Evolutionary conservation across 768 basidiomycete genomes (phyloP), one percentile per base, ranked within the genome.

Genomic region (Auricularia sp.): DNA sequence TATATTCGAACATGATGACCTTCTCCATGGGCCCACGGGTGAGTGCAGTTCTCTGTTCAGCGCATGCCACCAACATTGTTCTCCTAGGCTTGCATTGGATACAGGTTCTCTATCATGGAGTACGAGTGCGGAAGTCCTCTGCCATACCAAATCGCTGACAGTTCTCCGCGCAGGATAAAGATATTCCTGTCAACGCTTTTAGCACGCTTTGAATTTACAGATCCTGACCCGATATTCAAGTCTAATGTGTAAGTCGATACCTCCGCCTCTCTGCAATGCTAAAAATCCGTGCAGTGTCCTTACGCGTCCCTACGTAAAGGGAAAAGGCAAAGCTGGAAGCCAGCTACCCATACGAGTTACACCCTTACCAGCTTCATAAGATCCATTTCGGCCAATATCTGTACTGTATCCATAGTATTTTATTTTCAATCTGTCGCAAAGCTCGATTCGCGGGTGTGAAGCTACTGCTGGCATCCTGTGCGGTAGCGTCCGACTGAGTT

Each of bases 221-320:
- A 81, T 2, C 77, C 73, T 1, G 76, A 77, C 35, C 77, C 72
- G 3, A 80, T 85, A 39, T 72, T 71, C 62, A 83, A 82, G 71
- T 79, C 73, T 65, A 84, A 82, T 66, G 74, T 78, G 66, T 67
- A 59, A 29, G 66, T 63, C 21, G 6, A 10, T 47, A 3, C 39
- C 2, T 3, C 10, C 13, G 71, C 6, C 10, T 10, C 18, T 10
- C 16, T 18, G 18, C 44, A 16, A 18, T 14, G 24, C 34, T 18
- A 39, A 35, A 21, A 7, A 59, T 14, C 18, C 4, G 58, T 0
- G 34, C 64, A 64, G 64, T 0, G 79, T 84, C 36, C 67, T 84
- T 42, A 83, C 82, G 1, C 71, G 81, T 37, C 83, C 83, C 1
- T 83, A 78, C 67, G 75, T 84, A 6, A 70, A 72, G 13, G 77